Evolutionary conservation across 2,329 filamentous ascomycete species (phyloP).

Genomic region (Fusarium sororula): DNA sequence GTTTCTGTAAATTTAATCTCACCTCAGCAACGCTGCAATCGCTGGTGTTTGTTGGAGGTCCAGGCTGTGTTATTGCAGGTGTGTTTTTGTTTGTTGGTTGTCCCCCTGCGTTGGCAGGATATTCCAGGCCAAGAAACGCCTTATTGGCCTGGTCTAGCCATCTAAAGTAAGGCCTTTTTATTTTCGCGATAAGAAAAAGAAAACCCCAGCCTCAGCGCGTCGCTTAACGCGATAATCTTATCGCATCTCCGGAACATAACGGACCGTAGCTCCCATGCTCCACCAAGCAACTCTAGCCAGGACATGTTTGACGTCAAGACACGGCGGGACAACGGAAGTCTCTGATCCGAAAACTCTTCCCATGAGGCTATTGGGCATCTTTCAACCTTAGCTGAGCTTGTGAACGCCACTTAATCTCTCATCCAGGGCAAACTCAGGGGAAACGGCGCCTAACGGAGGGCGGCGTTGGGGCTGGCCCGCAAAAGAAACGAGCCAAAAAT

Average conservation of each 20-base stretch:
- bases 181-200: background rate
- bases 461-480: background rate
- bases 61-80: conserved; percentile 45
- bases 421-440: background rate
- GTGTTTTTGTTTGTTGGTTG: background rate
- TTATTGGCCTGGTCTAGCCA: rapidly evolving
- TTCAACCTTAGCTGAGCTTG: background rate
- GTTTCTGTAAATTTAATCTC: rapidly evolving
- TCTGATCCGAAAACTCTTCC: background rate
- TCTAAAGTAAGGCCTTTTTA: too few species aligned
- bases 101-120: background rate
- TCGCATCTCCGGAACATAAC: background rate
- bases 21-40: too few species aligned
- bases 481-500: background rate
- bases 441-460: background rate
- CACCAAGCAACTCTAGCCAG: too few species aligned
- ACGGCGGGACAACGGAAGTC: background rate
- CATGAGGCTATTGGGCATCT: background rate
- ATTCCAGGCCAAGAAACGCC: background rate
- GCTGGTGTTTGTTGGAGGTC: conserved; percentile 41
- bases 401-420: background rate
- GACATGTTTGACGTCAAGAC: background rate
- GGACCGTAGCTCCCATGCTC: background rate
- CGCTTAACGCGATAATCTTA: background rate
- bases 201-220: background rate